Percentiles rank a stretch among this genome's conserved stretches.
These are phyloP conservation scores for Clonostachys rhizophaga DNA, from an alignment of 2,329 filamentous ascomycete genomes.

Conservation along the genomic window DNA sequence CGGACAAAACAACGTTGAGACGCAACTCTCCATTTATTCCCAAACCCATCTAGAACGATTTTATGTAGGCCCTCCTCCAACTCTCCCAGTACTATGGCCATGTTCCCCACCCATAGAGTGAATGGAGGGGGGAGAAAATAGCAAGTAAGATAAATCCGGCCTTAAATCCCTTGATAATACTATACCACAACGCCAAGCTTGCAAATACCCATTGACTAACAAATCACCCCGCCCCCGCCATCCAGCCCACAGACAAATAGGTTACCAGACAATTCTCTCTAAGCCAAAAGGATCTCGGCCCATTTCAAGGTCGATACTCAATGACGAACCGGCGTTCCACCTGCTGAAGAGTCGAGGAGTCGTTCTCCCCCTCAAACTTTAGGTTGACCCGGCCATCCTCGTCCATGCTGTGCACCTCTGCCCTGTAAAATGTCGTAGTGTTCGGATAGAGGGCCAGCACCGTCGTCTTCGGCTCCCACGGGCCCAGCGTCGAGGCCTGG, in stretches of 20 bases:
- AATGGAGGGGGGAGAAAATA: neutral
- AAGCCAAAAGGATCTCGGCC: neutral
- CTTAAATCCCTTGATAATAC: too few species aligned
- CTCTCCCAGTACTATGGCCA: too few species aligned
- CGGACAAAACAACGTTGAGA: too few species aligned
- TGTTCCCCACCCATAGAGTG: too few species aligned
- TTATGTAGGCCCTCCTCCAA: too few species aligned
- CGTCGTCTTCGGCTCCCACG: slow-evolving; percentile 63
- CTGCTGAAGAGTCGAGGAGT: slow-evolving; percentile 66
- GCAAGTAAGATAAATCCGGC: neutral
- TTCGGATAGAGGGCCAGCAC: slow-evolving; percentile 78
- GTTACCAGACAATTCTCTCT: neutral
- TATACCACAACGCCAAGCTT: too few species aligned
- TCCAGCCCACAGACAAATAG: neutral
- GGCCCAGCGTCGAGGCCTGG: slow-evolving; percentile 43
- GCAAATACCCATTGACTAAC: too few species aligned
- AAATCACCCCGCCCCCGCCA: too few species aligned
- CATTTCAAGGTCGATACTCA: slow-evolving; percentile 50
- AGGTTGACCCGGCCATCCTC: slow-evolving; percentile 52
- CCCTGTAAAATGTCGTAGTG: slow-evolving; percentile 82
- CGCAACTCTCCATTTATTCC: too few species aligned
- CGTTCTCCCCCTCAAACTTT: slow-evolving; percentile 77
- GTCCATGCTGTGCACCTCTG: slow-evolving; percentile 71
- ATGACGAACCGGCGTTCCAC: slow-evolving; percentile 74
- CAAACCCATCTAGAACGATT: too few species aligned